Evolutionary conservation across 1,284 basidiomycete species (phyloP).

Genomic region (Papiliotrema fonsecae): DNA sequence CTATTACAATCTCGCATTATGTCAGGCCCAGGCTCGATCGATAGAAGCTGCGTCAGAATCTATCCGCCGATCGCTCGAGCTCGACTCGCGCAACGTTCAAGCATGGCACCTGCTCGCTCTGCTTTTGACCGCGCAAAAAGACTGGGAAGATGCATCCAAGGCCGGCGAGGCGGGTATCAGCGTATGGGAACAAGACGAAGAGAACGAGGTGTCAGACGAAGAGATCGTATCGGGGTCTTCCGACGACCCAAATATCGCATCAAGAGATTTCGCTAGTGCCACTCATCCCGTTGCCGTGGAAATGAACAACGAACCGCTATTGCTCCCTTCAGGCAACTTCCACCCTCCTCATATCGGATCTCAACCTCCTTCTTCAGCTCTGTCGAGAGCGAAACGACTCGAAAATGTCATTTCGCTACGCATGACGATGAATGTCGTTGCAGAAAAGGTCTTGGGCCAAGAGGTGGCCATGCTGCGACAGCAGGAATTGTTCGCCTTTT

Average conservation of each 20-base stretch:
- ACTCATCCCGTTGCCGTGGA: not conserved
- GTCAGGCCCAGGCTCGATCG: constrained; percentile 66
- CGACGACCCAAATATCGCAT: constrained; percentile 12
- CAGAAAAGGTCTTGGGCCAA: constrained; percentile 78
- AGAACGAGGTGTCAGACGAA: constrained; percentile 16
- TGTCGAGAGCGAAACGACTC: constrained; percentile 61
- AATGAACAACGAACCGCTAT: constrained; percentile 5
- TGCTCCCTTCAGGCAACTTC: constrained; percentile 15
- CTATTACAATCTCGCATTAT: constrained; percentile 74
- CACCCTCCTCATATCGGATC: constrained; percentile 9
- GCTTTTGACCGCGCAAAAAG: constrained; percentile 69
- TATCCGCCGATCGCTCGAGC: constrained; percentile 72
- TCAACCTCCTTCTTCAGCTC: constrained; percentile 2
- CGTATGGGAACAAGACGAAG: constrained; percentile 53
- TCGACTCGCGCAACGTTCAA: constrained; percentile 64
- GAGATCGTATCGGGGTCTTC: constrained; percentile 21
- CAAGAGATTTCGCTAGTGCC: constrained; percentile 16
- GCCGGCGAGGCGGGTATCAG: constrained; percentile 68
- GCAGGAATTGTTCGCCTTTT: constrained; percentile 83
- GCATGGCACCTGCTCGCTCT: constrained; percentile 91
- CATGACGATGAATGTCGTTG: constrained; percentile 77
- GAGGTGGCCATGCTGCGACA: constrained; percentile 78
- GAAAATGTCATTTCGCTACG: constrained; percentile 77
- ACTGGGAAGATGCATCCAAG: constrained; percentile 73
- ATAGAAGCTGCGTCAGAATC: constrained; percentile 63